These are phyloP conservation scores for Eimeria brunetti DNA, from an alignment of 169 alveolate species.

Conservation along the genomic window DNA sequence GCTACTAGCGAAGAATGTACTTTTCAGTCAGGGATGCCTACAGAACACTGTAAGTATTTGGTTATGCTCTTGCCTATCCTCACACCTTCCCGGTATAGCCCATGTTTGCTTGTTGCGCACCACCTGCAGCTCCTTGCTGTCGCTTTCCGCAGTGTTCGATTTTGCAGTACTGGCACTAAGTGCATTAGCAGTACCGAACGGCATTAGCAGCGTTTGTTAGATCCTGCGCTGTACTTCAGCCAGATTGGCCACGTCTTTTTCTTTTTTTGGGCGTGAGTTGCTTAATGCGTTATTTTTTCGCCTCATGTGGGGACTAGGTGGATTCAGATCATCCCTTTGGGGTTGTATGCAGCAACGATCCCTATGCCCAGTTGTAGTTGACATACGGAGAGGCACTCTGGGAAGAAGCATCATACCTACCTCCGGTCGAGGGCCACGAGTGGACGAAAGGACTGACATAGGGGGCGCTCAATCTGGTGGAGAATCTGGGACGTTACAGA, in stretches of 20 bases:
- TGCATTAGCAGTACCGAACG: background rate
- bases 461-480: background rate
- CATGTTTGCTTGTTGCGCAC: too few species aligned
- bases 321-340: background rate
- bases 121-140: background rate
- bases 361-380: slow-evolving; percentile 25
- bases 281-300: background rate
- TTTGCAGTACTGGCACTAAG: background rate
- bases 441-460: background rate
- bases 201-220: background rate
- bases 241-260: too few species aligned
- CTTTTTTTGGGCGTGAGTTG: background rate
- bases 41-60: slow-evolving; percentile 51
- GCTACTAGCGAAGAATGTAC: slow-evolving; percentile 55
- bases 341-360: slow-evolving; percentile 49
- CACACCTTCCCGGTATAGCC: background rate
- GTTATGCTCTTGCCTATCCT: background rate
- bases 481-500: slow-evolving; percentile 3
- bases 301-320: background rate
- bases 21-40: slow-evolving; percentile 67
- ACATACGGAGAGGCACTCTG: slow-evolving; percentile 38
- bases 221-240: background rate
- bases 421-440: slow-evolving; percentile 18
- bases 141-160: background rate
- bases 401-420: slow-evolving; percentile 19